Evolutionary conservation across 768 basidiomycete species (phyloP).

Genomic region (Tricholomella constricta): DNA sequence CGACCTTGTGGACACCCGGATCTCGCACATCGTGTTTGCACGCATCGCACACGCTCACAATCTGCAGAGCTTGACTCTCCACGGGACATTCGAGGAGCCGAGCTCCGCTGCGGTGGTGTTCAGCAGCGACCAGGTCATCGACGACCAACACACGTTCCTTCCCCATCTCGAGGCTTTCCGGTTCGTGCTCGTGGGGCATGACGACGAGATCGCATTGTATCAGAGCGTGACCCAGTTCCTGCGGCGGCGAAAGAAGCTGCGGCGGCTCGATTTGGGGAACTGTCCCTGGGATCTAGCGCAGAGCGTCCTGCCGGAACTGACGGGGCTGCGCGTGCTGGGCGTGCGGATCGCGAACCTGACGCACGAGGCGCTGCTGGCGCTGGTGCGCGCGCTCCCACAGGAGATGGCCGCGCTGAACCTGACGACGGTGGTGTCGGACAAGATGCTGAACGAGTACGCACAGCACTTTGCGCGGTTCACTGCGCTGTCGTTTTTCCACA

Average conservation of each 20-base stretch:
- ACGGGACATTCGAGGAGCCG: slow-evolving; percentile 66
- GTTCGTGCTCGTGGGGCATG: slow-evolving; percentile 64
- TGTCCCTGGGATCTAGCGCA: slow-evolving; percentile 68
- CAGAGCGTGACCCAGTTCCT: slow-evolving; percentile 57
- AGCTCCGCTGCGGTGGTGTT: slow-evolving; percentile 60
- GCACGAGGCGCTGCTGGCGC: slow-evolving; percentile 33
- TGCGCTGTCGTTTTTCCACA: slow-evolving; percentile 59
- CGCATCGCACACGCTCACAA: slow-evolving; percentile 65
- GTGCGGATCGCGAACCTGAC: slow-evolving; percentile 56
- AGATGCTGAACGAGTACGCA: slow-evolving; percentile 56
- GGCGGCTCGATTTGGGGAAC: slow-evolving; percentile 61
- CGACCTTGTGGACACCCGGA: slow-evolving; percentile 70
- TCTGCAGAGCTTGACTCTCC: slow-evolving; percentile 62
- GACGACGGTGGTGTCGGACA: slow-evolving; percentile 50
- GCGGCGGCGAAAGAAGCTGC: slow-evolving; percentile 44
- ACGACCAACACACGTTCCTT: slow-evolving; percentile 58
- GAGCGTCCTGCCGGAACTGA: slow-evolving; percentile 51
- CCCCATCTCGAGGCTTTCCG: slow-evolving; percentile 65
- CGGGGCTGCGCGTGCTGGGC: slow-evolving; percentile 55
- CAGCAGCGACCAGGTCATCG: slow-evolving; percentile 60
- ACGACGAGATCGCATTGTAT: slow-evolving; percentile 55
- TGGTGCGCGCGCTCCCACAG: slow-evolving; percentile 44
- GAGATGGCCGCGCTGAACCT: slow-evolving; percentile 58
- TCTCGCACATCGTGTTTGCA: slow-evolving; percentile 61
- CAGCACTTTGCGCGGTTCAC: slow-evolving; percentile 47